Percentiles rank a stretch among this genome's conserved stretches.
phyloP scores from a whole-genome alignment of 2,329 filamentous ascomycete genomes.

The Microcera coccophila region DNA sequence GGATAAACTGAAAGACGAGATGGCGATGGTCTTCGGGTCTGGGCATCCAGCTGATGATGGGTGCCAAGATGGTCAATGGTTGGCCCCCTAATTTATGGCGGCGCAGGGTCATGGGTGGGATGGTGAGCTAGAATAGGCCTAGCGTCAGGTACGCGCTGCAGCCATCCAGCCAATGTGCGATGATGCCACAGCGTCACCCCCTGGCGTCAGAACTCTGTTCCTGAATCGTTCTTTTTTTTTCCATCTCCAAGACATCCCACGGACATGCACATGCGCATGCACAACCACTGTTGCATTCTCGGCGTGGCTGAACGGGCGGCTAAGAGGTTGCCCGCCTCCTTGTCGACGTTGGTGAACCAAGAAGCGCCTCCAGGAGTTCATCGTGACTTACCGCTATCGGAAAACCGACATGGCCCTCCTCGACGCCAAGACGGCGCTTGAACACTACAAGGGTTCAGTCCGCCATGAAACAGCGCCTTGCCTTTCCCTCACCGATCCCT shows the following conservation, averaged over 20 bases:
- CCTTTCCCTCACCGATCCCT: not conserved
- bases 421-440: not conserved
- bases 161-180: not conserved
- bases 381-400: not conserved
- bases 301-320: too few species aligned
- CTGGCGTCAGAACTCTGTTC: not conserved
- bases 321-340: too few species aligned
- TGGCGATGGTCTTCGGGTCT: not conserved
- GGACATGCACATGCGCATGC: too few species aligned
- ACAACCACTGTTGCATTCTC: too few species aligned
- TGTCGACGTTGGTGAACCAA: too few species aligned
- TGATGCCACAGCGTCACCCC: not conserved
- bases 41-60: not conserved
- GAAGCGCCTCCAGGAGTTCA: not conserved
- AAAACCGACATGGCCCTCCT: not conserved
- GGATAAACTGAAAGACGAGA: not conserved
- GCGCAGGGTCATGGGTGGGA: not conserved
- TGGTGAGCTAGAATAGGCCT: not conserved
- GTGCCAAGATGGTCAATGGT: not conserved
- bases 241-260: too few species aligned
- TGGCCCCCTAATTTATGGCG: not conserved
- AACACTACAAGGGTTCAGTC: constrained; percentile 1
- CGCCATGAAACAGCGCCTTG: not conserved
- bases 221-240: not conserved
- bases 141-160: not conserved